Conservation (phyloP, 257 asterid species). For the Sherardia arvensis region DNA sequence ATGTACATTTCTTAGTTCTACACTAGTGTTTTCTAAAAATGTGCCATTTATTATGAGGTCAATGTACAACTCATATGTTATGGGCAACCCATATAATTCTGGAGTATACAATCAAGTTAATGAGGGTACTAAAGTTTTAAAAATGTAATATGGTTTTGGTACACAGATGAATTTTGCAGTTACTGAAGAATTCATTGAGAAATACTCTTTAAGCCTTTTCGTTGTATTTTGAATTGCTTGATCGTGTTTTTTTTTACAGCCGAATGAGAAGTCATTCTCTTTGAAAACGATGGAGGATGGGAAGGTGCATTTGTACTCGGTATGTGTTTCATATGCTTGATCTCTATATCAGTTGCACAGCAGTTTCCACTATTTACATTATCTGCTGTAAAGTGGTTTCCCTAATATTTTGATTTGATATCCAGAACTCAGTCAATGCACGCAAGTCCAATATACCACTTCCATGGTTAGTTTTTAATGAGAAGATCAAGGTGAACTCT, state of each 20-base stretch:
- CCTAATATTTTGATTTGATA: slow-evolving; percentile 5
- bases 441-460: slow-evolving; percentile 62
- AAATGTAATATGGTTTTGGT: background rate
- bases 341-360: background rate
- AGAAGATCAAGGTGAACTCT: slow-evolving; percentile 80
- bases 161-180: background rate
- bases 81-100: background rate
- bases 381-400: background rate
- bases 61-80: background rate
- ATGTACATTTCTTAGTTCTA: background rate
- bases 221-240: background rate
- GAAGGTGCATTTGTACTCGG: slow-evolving; percentile 61
- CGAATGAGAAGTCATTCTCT: slow-evolving; percentile 74
- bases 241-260: slow-evolving; percentile 41
- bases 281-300: slow-evolving; percentile 99
- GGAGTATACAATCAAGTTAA: background rate
- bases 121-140: background rate
- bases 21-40: background rate
- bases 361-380: slow-evolving; percentile 1
- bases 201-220: background rate
- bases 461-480: slow-evolving; percentile 95
- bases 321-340: slow-evolving; percentile 32
- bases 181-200: background rate
- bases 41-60: background rate
- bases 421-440: slow-evolving; percentile 79